phyloP scores from a whole-genome alignment of 805 yeast species.

The Pichia membranifaciens region DNA sequence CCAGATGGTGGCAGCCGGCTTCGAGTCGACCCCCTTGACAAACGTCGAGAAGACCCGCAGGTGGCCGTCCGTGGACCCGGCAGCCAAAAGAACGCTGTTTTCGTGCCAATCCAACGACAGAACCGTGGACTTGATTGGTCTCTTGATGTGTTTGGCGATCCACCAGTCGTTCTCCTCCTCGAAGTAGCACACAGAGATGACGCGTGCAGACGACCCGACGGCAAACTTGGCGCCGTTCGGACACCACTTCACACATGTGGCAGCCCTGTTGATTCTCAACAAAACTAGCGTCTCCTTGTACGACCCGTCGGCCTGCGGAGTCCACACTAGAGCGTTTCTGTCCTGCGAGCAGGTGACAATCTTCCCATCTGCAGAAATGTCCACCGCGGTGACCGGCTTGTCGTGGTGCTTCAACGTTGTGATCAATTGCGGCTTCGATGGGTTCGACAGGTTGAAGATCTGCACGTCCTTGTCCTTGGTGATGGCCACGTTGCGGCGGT shows the following conservation, averaged over 20 bases:
- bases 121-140: slow-evolving; percentile 86
- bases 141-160: slow-evolving; percentile 96
- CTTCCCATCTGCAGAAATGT: slow-evolving; percentile 79
- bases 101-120: slow-evolving; percentile 88
- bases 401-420: slow-evolving; percentile 79
- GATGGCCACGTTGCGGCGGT: slow-evolving; percentile 61
- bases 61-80: slow-evolving; percentile 92
- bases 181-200: slow-evolving; percentile 91
- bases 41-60: slow-evolving; percentile 85
- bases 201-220: slow-evolving; percentile 92
- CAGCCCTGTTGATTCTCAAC: slow-evolving; percentile 90
- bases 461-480: slow-evolving; percentile 75
- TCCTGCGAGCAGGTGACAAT: slow-evolving; percentile 97
- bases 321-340: slow-evolving; percentile 97
- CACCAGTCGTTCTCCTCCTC: slow-evolving; percentile 98
- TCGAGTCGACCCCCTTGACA: slow-evolving; percentile 80
- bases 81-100: slow-evolving; percentile 78
- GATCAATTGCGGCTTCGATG: slow-evolving; percentile 53
- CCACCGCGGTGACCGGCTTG: slow-evolving; percentile 91
- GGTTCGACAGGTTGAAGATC: slow-evolving; percentile 52
- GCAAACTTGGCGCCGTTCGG: slow-evolving; percentile 95
- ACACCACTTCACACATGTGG: slow-evolving; percentile 91
- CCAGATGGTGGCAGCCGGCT: slow-evolving; percentile 81
- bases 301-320: slow-evolving; percentile 53
- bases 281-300: slow-evolving; percentile 87